Percentiles rank a stretch among this genome's conserved stretches.
These are phyloP conservation scores for Pleodorina starrii DNA, from an alignment of 139 green algal genomes.

Conservation along the genomic window DNA sequence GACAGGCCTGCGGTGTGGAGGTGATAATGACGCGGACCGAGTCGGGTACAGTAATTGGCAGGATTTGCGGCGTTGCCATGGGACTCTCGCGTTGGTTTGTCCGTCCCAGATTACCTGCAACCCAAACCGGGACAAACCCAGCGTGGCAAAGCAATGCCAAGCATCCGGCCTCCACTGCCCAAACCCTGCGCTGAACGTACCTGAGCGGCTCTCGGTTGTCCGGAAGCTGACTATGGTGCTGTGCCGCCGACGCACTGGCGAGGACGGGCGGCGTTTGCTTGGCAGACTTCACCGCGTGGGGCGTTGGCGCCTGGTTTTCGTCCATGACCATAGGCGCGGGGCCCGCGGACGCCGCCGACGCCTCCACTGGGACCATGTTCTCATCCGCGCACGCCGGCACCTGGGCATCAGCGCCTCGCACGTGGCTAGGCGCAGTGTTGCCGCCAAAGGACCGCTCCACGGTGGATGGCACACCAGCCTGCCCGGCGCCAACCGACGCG, in stretches of 20 bases:
- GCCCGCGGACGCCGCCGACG: neutral
- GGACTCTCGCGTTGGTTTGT: no score
- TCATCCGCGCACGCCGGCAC: constrained; percentile 18
- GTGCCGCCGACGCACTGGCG: neutral
- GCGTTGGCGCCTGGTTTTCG: constrained; percentile 17
- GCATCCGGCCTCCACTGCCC: no score
- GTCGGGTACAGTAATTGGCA: no score
- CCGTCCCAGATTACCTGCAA: no score
- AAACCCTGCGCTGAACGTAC: neutral
- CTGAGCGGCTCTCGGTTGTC: constrained; percentile 21
- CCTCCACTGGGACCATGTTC: neutral
- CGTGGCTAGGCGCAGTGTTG: neutral
- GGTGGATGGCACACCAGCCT: neutral
- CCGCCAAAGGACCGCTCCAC: neutral
- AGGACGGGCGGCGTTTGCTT: neutral
- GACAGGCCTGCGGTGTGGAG: constrained; percentile 31
- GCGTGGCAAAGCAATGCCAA: no score
- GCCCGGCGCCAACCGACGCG: neutral
- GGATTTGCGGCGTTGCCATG: no score
- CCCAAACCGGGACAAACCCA: no score
- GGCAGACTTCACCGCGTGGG: neutral
- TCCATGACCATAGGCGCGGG: constrained; percentile 17
- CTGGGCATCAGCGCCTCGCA: no score
- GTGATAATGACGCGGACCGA: no score
- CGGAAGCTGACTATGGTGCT: neutral